These are phyloP conservation scores for Prunus mira DNA, from an alignment of 306 rosid genomes.

Conservation along the genomic window DNA sequence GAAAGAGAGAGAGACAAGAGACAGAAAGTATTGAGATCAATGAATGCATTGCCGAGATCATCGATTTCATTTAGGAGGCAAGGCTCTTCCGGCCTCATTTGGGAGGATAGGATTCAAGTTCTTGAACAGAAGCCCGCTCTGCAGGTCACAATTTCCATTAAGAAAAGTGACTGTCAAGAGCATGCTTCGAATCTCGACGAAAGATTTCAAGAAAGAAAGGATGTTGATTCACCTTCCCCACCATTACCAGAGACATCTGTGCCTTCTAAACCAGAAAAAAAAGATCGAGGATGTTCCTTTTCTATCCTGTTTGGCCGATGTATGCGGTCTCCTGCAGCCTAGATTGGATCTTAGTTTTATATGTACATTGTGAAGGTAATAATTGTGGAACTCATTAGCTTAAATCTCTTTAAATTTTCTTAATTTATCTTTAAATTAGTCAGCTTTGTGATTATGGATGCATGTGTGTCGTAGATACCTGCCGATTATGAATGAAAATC, in stretches of 20 bases:
- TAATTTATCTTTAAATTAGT: not conserved
- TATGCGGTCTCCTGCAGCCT: conserved; percentile 32
- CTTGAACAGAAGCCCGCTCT: conserved; percentile 16
- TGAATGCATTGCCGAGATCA: conserved; percentile 65
- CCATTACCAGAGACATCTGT: conserved; percentile 6
- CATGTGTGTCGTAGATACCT: too few species aligned
- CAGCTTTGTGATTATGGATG: too few species aligned
- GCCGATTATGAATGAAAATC: not conserved
- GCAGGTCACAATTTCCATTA: not conserved
- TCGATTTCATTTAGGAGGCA: conserved; percentile 62
- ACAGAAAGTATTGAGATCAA: not conserved
- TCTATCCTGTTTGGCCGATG: conserved; percentile 46
- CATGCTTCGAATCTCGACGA: conserved; percentile 5
- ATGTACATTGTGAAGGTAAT: not conserved
- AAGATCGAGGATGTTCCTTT: conserved; percentile 33
- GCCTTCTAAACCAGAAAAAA: conserved; percentile 19
- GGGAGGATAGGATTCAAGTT: conserved; percentile 40
- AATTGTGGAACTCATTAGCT: too few species aligned
- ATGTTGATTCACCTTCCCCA: conserved; percentile 9
- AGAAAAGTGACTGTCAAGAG: conserved; percentile 13
- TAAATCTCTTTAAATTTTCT: too few species aligned
- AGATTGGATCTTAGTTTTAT: not conserved
- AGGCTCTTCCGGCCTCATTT: conserved; percentile 81
- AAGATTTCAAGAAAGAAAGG: conserved; percentile 9
- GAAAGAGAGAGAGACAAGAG: not conserved